These are phyloP conservation scores for Didymella pomorum DNA, from an alignment of 2,329 filamentous ascomycete species.

Conservation along the genomic window DNA sequence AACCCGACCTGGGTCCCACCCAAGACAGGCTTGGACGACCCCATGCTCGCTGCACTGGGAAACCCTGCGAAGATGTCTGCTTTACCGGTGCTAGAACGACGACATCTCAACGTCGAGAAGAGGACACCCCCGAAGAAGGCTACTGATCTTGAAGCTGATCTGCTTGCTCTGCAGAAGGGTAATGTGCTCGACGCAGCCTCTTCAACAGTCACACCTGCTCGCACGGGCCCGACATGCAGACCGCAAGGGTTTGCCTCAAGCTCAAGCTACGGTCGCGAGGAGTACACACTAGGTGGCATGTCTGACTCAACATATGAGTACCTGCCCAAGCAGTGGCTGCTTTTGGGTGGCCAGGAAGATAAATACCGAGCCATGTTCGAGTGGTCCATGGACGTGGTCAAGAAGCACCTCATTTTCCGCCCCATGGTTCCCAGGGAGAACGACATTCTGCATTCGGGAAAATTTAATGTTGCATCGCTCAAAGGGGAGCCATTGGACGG, in stretches of 20 bases:
- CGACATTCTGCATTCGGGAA: constrained; percentile 55
- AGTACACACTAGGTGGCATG: constrained; percentile 52
- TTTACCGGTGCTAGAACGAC: constrained; percentile 26
- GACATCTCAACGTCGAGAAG: constrained; percentile 38
- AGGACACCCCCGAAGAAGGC: constrained; percentile 20
- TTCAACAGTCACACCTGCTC: constrained; percentile 20
- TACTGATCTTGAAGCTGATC: constrained; percentile 11
- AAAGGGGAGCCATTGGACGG: constrained; percentile 33
- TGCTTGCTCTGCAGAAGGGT: constrained; percentile 15
- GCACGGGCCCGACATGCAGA: constrained; percentile 38
- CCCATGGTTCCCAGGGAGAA: constrained; percentile 58
- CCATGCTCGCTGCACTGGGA: constrained; percentile 21
- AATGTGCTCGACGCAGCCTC: constrained; percentile 11
- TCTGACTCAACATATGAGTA: constrained; percentile 55
- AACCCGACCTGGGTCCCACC: constrained; percentile 27
- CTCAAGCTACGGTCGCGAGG: constrained; percentile 56
- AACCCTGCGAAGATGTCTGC: constrained; percentile 24
- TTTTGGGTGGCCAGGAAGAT: constrained; percentile 57
- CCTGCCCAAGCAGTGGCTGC: constrained; percentile 57
- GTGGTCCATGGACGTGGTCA: constrained; percentile 54
- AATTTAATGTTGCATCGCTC: constrained; percentile 47
- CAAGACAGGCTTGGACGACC: constrained; percentile 9
- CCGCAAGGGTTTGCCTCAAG: constrained; percentile 64
- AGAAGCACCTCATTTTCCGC: constrained; percentile 58
- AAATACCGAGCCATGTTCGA: constrained; percentile 67